Conservation (phyloP, 768 basidiomycete genomes). For the Phlebiopsis flavidoalba region DNA sequence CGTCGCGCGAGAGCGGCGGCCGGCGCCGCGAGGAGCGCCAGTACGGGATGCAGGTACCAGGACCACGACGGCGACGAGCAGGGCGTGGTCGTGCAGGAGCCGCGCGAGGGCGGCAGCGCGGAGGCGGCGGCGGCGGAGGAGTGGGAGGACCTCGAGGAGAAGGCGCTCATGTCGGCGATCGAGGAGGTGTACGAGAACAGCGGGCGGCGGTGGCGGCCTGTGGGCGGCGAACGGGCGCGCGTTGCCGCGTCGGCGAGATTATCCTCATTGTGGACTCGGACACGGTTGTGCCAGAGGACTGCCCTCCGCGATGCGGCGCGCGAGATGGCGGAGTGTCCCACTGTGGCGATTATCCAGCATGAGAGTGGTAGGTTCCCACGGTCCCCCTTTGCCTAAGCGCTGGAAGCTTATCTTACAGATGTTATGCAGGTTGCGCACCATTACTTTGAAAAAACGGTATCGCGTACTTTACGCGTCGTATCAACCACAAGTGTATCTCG, state of each 20-base stretch:
- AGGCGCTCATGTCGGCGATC: slow-evolving; percentile 44
- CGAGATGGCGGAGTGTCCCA: slow-evolving; percentile 44
- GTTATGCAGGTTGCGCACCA: slow-evolving; percentile 55
- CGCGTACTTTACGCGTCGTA: slow-evolving; percentile 44
- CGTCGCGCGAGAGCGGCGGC: slow-evolving; percentile 10
- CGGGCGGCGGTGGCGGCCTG: slow-evolving; percentile 24
- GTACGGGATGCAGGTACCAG: slow-evolving; percentile 63
- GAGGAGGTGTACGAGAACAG: slow-evolving; percentile 43
- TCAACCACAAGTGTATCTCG: slow-evolving; percentile 42
- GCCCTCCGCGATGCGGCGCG: slow-evolving; percentile 47
- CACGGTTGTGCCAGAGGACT: slow-evolving; percentile 48
- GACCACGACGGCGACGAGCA: slow-evolving; percentile 60
- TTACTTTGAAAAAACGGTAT: slow-evolving; percentile 46
- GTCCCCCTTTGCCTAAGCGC: slow-evolving; percentile 12
- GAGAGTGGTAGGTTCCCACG: slow-evolving; percentile 30
- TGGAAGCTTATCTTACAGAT: slow-evolving; percentile 30
- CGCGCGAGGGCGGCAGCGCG: slow-evolving; percentile 2
- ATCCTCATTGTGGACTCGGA: slow-evolving; percentile 48
- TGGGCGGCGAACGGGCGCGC: slow-evolving; percentile 33
- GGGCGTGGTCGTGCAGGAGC: slow-evolving; percentile 25
- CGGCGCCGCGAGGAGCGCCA: slow-evolving; percentile 28
- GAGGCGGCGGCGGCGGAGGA: slow-evolving; percentile 10
- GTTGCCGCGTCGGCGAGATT: slow-evolving; percentile 41
- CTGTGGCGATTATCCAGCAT: slow-evolving; percentile 49
- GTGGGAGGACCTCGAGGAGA: slow-evolving; percentile 41